Evolutionary conservation across 2,329 filamentous ascomycete genomes (phyloP), one percentile per base, ranked within the genome.

Genomic region (Herpotrichia juniperi): DNA sequence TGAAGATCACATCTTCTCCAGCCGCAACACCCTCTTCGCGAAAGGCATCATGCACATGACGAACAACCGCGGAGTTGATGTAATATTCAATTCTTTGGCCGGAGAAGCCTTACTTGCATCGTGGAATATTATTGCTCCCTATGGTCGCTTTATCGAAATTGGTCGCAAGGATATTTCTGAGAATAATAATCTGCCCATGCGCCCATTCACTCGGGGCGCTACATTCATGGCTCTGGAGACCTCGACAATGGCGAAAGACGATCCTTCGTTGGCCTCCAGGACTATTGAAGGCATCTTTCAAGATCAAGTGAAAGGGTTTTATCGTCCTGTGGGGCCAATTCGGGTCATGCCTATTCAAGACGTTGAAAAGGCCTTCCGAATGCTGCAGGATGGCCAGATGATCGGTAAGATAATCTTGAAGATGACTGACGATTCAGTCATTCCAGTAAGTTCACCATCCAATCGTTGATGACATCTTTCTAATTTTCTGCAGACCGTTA

Each of bases 121-220:
- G 0, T 82, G 77, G 78, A 56, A 70, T 6, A 78, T 75, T 32
- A 65, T 81, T 2, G 78, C 78, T 1, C 32, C 48, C 16, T 50
- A 28, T 32, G 55, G 55, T 12, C 26, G 39, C 14, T 39, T 53
- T 16, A 31, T 54, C 14, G 54, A 57, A 30, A 47, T 57, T 25
- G 54, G 54, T 6, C 50, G 51, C 21, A 31, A 26, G 16, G 54
- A 57, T 30, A 53, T 59, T 21, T 35, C 24, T 12, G 24, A 32
- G 5, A 57, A 59, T 26, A 37, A 31, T 0, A 26, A 40, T 4
- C 35, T 59, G 0, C 48, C 52, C 21, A 59, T 59, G 54, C 25
- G 12, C 24, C 21, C 32, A 11, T 53, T 28, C 12, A 17, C 32
- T 28, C 39, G 39, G 22, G 44, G 21, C 25, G 30, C 21, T 6